These are phyloP conservation scores for Cytospora chrysosperma DNA, from an alignment of 2,329 filamentous ascomycete genomes.

Conservation along the genomic window DNA sequence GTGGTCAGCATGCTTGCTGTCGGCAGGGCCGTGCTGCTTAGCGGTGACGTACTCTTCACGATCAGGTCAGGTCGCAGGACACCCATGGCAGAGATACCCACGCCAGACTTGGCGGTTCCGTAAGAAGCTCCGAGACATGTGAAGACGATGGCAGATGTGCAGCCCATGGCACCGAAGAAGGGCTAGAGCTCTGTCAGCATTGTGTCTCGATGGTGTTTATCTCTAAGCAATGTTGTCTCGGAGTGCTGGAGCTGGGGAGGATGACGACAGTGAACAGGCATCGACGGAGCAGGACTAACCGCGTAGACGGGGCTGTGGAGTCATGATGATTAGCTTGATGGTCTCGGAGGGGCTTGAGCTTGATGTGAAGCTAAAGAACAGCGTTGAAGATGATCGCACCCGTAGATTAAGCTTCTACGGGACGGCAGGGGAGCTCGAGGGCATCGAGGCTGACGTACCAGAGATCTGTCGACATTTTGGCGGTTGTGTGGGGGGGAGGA, in stretches of 20 bases:
- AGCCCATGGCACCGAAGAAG: conserved; percentile 98
- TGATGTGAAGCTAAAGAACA: conserved; percentile 4
- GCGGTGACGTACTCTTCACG: conserved; percentile 82
- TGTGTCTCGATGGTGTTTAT: conserved; percentile 19
- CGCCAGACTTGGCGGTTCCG: conserved; percentile 92
- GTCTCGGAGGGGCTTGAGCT: conserved; percentile 28
- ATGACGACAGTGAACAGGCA: conserved; percentile 20
- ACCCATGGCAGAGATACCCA: conserved; percentile 98
- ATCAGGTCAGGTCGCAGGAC: conserved; percentile 96
- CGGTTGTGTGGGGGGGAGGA: conserved; percentile 34
- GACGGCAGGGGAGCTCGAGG: conserved; percentile 27
- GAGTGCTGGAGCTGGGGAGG: conserved; percentile 31
- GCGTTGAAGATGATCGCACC: conserved; percentile 28
- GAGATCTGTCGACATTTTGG: conserved; percentile 74
- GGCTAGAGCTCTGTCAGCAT: conserved; percentile 51
- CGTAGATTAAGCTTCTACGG: conserved; percentile 29
- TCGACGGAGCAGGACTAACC: conserved; percentile 65
- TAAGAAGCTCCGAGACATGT: conserved; percentile 50
- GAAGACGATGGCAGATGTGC: conserved; percentile 63
- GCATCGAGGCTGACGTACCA: conserved; percentile 63
- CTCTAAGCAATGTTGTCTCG: conserved; percentile 23
- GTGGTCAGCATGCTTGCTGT: conserved; percentile 20
- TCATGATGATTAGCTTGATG: conserved; percentile 43
- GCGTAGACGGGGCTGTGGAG: conserved; percentile 87
- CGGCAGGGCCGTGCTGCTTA: neutral